Conservation (phyloP, 345 rosid genomes). For the Linum lewisii region DNA sequence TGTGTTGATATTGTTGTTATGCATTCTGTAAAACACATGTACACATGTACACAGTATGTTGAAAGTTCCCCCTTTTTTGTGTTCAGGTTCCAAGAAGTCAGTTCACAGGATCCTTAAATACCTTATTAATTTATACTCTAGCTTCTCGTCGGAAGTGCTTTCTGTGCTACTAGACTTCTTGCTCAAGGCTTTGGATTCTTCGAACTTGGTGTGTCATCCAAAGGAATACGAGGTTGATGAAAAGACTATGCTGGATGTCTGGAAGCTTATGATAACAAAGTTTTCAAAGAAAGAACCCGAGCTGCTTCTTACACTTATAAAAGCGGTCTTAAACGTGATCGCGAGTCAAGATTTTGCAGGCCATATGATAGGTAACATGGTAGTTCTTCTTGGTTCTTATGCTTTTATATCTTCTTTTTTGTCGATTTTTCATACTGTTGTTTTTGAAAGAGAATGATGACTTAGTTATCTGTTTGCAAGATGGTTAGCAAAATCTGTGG, state of each 20-base stretch:
- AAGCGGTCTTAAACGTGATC: conserved; percentile 48
- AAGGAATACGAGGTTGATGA: conserved; percentile 23
- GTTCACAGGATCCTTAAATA: conserved; percentile 37
- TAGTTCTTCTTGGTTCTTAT: background rate
- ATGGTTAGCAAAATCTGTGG: no score
- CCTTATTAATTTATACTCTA: conserved; percentile 51
- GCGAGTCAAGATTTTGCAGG: conserved; percentile 34
- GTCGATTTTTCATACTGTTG: background rate
- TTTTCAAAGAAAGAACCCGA: conserved; percentile 70
- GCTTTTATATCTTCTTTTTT: conserved; percentile 1
- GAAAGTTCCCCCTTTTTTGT: background rate
- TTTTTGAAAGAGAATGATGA: background rate
- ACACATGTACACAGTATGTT: background rate
- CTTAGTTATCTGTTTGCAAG: background rate
- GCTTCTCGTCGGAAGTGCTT: conserved; percentile 60
- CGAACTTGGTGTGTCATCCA: conserved; percentile 27
- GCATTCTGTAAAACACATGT: background rate
- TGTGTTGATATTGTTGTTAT: background rate
- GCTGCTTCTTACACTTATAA: conserved; percentile 53
- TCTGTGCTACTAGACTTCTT: conserved; percentile 56
- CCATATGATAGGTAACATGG: conserved; percentile 38
- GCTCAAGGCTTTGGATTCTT: conserved; percentile 41
- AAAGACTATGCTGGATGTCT: conserved; percentile 37
- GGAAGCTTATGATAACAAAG: conserved; percentile 53
- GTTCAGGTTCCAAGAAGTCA: conserved; percentile 59